phyloP scores from a whole-genome alignment of 805 yeast genomes.

The Candida morakotiae region DNA sequence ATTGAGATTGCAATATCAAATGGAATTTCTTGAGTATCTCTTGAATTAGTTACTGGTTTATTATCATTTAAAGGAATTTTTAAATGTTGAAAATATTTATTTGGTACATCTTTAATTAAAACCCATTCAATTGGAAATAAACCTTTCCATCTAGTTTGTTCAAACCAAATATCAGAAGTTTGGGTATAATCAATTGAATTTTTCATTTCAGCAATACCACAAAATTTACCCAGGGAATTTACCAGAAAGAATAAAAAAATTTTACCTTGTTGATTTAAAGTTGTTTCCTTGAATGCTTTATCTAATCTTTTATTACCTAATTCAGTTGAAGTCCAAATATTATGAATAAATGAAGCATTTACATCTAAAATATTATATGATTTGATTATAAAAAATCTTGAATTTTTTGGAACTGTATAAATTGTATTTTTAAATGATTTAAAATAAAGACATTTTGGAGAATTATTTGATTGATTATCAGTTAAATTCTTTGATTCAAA shows the following conservation, averaged over 20 bases:
- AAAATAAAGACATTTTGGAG: constrained; percentile 8
- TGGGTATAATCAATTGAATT: constrained; percentile 29
- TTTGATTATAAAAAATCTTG: constrained; percentile 50
- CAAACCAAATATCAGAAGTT: constrained; percentile 44
- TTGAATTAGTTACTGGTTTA: constrained; percentile 52
- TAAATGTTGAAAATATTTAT: constrained; percentile 43
- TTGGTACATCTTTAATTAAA: constrained; percentile 47
- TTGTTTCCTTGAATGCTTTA: constrained; percentile 32
- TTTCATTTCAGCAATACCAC: constrained; percentile 57
- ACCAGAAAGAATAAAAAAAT: constrained; percentile 55
- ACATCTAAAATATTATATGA: constrained; percentile 49
- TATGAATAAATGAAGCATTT: constrained; percentile 43
- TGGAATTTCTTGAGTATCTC: constrained; percentile 61
- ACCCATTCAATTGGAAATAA: constrained; percentile 54
- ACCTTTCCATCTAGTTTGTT: constrained; percentile 47
- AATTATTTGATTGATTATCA: too few species aligned
- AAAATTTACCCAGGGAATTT: constrained; percentile 53
- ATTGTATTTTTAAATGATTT: constrained; percentile 13
- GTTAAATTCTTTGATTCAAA: too few species aligned
- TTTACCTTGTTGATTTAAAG: constrained; percentile 20
- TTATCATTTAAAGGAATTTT: constrained; percentile 42
- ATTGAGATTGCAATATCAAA: constrained; percentile 43
- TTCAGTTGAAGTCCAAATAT: constrained; percentile 58
- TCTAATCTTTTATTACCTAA: constrained; percentile 52
- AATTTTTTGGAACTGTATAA: constrained; percentile 15